Evolutionary conservation across 139 green algal species (phyloP).

Genomic region (Klebsormidium nitens): DNA sequence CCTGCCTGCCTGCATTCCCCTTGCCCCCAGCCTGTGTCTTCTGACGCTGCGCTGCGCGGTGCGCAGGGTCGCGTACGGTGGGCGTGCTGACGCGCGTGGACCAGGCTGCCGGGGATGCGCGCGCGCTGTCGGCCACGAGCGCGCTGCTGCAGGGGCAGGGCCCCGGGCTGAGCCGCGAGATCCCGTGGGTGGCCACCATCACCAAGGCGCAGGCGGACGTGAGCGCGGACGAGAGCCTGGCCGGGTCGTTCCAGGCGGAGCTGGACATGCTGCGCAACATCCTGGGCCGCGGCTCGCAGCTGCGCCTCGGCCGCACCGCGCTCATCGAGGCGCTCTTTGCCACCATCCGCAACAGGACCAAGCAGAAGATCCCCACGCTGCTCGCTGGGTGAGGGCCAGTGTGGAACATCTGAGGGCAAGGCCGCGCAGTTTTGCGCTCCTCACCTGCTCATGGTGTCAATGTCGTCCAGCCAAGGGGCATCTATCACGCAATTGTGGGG

Average conservation of each 20-base stretch:
- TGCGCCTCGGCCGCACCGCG: constrained; percentile 5
- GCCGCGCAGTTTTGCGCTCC: too few relatives aligned
- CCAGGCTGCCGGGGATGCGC: neutral
- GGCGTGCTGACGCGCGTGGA: constrained; percentile 26
- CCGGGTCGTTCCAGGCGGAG: constrained; percentile 8
- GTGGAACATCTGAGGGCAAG: too few relatives aligned
- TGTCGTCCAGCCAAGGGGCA: too few relatives aligned
- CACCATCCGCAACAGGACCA: constrained; percentile 10
- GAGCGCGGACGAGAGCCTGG: neutral
- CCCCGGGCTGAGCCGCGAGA: neutral
- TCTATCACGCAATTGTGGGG: too few relatives aligned
- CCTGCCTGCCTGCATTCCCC: neutral
- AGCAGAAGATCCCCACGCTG: constrained; percentile 18
- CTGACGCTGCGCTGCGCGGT: too few relatives aligned
- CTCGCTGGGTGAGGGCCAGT: constrained; percentile 21
- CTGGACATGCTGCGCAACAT: constrained; percentile 1
- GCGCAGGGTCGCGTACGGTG: constrained; percentile 13
- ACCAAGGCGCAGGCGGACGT: neutral
- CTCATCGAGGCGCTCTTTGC: neutral
- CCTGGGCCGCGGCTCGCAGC: constrained; percentile 3
- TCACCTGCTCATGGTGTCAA: too few relatives aligned
- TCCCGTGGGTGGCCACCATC: constrained; percentile 25
- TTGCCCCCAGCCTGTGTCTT: too few relatives aligned
- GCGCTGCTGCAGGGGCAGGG: constrained; percentile 12
- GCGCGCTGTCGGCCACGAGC: neutral